Conservation (phyloP, 148 eudicot species). For the Talinum fruticosum region DNA sequence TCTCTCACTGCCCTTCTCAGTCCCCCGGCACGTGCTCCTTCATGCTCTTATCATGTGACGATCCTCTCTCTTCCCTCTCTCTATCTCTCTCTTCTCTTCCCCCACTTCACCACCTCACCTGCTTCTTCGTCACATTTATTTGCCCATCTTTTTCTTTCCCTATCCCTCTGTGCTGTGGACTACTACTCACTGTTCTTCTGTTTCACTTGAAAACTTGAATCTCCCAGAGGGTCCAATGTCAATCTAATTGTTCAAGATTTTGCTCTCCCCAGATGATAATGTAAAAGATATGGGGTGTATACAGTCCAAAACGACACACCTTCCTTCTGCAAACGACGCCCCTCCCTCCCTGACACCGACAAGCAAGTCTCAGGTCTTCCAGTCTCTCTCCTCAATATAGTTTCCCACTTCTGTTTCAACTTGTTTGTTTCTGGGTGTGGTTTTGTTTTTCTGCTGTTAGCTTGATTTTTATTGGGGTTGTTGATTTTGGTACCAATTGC, state of each 20-base stretch:
- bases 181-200: not conserved
- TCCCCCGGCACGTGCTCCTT: constrained; percentile 32
- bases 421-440: constrained; percentile 18
- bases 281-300: constrained; percentile 51
- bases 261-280: constrained; percentile 20
- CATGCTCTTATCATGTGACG: constrained; percentile 36
- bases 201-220: not conserved
- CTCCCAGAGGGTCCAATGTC: not conserved
- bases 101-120: constrained; percentile 5
- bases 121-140: constrained; percentile 4
- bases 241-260: constrained; percentile 1
- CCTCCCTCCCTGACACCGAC: constrained; percentile 36
- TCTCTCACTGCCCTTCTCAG: not conserved
- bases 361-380: constrained; percentile 34
- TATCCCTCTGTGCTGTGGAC: constrained; percentile 19
- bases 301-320: constrained; percentile 56
- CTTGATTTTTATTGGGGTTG: not conserved
- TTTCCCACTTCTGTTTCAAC: constrained; percentile 15
- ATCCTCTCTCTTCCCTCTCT: constrained; percentile 1
- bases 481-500: not conserved
- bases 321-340: constrained; percentile 37
- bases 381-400: no score
- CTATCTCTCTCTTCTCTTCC: not conserved
- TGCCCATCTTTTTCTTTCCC: constrained; percentile 15
- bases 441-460: constrained; percentile 5